Conservation (phyloP, 352 stramenopile species). For the Blastocystis sp. region DNA sequence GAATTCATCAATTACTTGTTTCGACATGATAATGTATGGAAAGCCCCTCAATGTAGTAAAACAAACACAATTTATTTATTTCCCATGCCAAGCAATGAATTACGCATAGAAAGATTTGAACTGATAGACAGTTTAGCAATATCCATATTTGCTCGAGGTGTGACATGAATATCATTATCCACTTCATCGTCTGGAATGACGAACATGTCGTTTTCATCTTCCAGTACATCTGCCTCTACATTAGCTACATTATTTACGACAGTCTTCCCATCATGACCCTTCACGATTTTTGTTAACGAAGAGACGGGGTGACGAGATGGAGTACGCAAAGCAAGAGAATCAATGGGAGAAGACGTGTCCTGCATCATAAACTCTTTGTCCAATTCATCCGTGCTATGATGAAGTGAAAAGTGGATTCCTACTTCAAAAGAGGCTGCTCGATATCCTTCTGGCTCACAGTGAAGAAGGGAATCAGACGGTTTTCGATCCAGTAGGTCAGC, state of each 20-base stretch:
- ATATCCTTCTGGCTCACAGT: neutral
- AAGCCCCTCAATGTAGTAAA: neutral
- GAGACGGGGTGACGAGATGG: neutral
- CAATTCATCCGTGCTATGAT: neutral
- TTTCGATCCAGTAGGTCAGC: neutral
- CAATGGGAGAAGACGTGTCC: neutral
- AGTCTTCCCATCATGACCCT: slow-evolving; percentile 18
- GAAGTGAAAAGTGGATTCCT: neutral
- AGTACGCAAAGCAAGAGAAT: neutral
- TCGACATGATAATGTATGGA: neutral
- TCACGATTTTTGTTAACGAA: slow-evolving; percentile 6
- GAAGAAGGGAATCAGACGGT: slow-evolving; percentile 47
- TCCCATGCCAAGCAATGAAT: neutral
- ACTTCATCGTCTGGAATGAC: slow-evolving; percentile 42
- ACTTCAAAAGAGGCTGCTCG: neutral
- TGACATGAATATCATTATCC: neutral
- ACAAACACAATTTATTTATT: neutral
- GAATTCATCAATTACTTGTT: neutral
- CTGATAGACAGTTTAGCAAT: neutral
- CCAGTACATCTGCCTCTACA: neutral
- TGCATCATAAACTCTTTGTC: neutral
- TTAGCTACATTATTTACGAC: slow-evolving; percentile 14
- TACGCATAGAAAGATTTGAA: slow-evolving; percentile 5
- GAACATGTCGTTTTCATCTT: slow-evolving; percentile 49
- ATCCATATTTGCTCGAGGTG: neutral